Percentiles rank a stretch among this genome's conserved stretches.
phyloP scores from a whole-genome alignment of 108 stramenopile genomes.

The Stephanodiscus triporus region DNA sequence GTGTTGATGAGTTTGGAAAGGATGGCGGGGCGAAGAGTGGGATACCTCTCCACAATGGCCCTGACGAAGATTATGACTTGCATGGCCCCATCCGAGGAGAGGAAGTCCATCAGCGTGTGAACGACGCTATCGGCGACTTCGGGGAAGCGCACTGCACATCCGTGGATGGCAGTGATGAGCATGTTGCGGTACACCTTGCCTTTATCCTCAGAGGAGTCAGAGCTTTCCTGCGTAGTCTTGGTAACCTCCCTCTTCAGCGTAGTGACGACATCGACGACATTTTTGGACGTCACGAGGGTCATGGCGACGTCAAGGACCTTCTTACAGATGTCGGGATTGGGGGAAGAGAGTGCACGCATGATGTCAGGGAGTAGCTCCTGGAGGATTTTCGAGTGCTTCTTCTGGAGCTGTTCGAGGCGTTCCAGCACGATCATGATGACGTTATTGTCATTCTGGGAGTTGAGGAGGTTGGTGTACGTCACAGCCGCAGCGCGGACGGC shows the following conservation, averaged over 20 bases:
- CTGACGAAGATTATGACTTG: slow-evolving; percentile 97
- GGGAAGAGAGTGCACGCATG: slow-evolving; percentile 91
- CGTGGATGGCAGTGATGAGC: slow-evolving; percentile 96
- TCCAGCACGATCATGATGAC: slow-evolving; percentile 98
- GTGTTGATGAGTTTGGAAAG: slow-evolving; percentile 89
- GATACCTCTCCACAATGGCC: slow-evolving; percentile 96
- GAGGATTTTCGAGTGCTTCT: slow-evolving; percentile 93
- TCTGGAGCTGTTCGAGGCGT: slow-evolving; percentile 90
- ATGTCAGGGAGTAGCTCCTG: slow-evolving; percentile 99
- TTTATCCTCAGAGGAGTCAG: slow-evolving; percentile 85
- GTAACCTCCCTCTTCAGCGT: slow-evolving; percentile 96
- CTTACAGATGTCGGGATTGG: slow-evolving; percentile 97
- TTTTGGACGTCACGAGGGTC: slow-evolving; percentile 91
- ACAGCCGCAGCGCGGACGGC: slow-evolving; percentile 97
- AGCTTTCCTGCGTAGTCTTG: slow-evolving; percentile 83
- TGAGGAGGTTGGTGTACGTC: slow-evolving; percentile 96
- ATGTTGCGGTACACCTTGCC: slow-evolving; percentile 89
- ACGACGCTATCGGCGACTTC: slow-evolving; percentile 96
- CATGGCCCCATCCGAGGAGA: slow-evolving; percentile 87
- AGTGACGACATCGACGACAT: slow-evolving; percentile 95
- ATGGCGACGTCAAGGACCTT: slow-evolving; percentile 96
- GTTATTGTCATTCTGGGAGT: slow-evolving; percentile 97
- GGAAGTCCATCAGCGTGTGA: slow-evolving; percentile 95
- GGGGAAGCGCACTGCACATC: slow-evolving; percentile 94
- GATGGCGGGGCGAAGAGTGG: slow-evolving; percentile 82